Base-by-base conservation (phyloP, 805 yeast species). In the Candida glaebosa region DNA sequence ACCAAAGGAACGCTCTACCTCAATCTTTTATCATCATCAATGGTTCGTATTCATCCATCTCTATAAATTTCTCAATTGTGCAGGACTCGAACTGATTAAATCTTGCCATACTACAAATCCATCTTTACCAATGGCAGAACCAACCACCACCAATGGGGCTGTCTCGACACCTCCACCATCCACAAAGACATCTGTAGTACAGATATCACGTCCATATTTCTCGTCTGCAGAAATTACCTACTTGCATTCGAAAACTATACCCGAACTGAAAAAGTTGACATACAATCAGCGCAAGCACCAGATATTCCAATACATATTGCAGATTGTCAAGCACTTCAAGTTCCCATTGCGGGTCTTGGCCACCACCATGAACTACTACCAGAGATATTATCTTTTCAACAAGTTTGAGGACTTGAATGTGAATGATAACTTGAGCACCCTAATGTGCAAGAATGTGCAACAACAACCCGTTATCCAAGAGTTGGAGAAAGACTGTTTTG, bases 271-370 rank as follows among this genome's bases (percentile, higher is more conserved):
- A 35, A 65, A 71, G 20, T 45, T 65, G 26, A 53, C 60, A 17
- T 78, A 76, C 46, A 71, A 70, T 41, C 79, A 75, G 48, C 67
- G 77, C 39, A 77, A 76, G 43, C 69, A 72, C 34, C 76, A 77
- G 40, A 71, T 81, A 2, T 72, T 79, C 42, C 76, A 73, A 41
- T 77, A 78, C 48, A 53, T 82, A 24, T 72, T 76, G 46, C 78
- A 75, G 44, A 57, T 83, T 3, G 71, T 80, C 20, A 69, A 70
- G 20, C 59, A 64, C 2, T 59, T 84, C 53, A 81, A 80, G 53
- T 76, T 84, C 45, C 96, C 96, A 0, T 64, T 84, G 16, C 69
- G 82, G 37, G 81, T 87, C 2, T 63, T 88, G 35, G 83, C 82
- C 45, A 75, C 86, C 7, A 73, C 93, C 3, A 79, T 85, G 78